Conservation (phyloP, 1,284 basidiomycete species). For the Apiotrichum mycotoxinovorans region DNA sequence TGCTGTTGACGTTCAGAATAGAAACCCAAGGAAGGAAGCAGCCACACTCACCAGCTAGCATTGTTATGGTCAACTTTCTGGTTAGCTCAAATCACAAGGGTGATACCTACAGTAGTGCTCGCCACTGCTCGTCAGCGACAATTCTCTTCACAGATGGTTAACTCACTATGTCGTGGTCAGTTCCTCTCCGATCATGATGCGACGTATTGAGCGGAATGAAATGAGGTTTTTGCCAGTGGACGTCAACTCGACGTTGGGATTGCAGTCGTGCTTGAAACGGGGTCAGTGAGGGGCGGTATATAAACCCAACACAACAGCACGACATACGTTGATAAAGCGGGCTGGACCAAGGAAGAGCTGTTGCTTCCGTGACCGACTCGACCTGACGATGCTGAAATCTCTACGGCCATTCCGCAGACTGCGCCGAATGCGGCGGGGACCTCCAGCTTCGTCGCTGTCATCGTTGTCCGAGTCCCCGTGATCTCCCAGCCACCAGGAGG, state of each 20-base stretch:
- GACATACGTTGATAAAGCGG: slow-evolving; percentile 47
- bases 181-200: slow-evolving; percentile 45
- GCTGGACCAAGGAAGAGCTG: slow-evolving; percentile 50
- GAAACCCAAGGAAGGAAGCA: not conserved
- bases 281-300: not conserved
- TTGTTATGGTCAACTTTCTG: slow-evolving; percentile 37
- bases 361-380: slow-evolving; percentile 31
- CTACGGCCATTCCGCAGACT: slow-evolving; percentile 39
- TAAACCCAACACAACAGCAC: too few relatives aligned
- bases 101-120: slow-evolving; percentile 37
- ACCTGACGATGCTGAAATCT: slow-evolving; percentile 49
- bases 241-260: slow-evolving; percentile 46
- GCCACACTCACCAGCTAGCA: slow-evolving; percentile 31
- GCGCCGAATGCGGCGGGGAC: slow-evolving; percentile 16
- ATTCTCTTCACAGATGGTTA: not conserved
- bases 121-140: slow-evolving; percentile 22
- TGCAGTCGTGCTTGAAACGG: slow-evolving; percentile 44
- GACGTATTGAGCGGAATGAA: slow-evolving; percentile 37
- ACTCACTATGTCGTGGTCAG: slow-evolving; percentile 48
- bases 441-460: slow-evolving; percentile 6
- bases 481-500: slow-evolving; percentile 34
- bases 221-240: slow-evolving; percentile 41
- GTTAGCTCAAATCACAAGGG: not conserved
- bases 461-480: slow-evolving; percentile 8
- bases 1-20: slow-evolving; percentile 20